Evolutionary conservation across 2,329 filamentous ascomycete genomes (phyloP), one percentile per base, ranked within the genome.

Genomic region (Leptographium procerum): DNA sequence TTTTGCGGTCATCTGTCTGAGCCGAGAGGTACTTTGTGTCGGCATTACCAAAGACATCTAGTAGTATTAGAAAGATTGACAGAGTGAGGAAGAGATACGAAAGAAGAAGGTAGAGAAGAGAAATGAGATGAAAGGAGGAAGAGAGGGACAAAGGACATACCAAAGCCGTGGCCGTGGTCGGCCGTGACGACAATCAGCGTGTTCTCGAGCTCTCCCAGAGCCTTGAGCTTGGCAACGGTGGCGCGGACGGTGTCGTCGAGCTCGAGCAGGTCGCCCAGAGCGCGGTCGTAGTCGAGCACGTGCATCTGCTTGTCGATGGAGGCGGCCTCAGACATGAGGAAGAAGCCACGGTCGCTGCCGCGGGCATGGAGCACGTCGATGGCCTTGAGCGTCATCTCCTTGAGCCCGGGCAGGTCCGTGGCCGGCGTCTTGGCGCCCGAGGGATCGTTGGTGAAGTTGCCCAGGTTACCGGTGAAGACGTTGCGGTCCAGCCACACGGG

Each of bases 231-330:
- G 52, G 77, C 77, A 57, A 92, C 78, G 3, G 88, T 90, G 22
- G 87, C 87, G 56, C 84, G 84, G 64, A 95, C 75, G 5, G 89
- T 91, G 72, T 95, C 88, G 67, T 95, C 89, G 36, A 95, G 80
- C 73, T 95, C 89, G 47, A 95, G 82, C 1, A 95, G 82, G 65
- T 95, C 89, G 57, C 87, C 89, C 0, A 95, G 83, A 1, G 89
- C 87, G 57, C 89, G 87, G 72, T 94, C 88, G 69, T 94, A 94
- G 74, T 94, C 89, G 24, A 94, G 80, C 2, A 76, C 70, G 73
- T 95, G 89, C 89, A 95, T 94, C 78, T 89, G 86, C 78, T 95
- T 95, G 74, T 94, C 89, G 65, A 95, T 88, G 2, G 84, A 89
- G 19, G 89, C 89, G 29, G 86, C 89, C 71, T 95, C 89, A 14